Evolutionary conservation across 805 yeast genomes (phyloP), one percentile per base, ranked within the genome.

Genomic region (Teunomyces stri): DNA sequence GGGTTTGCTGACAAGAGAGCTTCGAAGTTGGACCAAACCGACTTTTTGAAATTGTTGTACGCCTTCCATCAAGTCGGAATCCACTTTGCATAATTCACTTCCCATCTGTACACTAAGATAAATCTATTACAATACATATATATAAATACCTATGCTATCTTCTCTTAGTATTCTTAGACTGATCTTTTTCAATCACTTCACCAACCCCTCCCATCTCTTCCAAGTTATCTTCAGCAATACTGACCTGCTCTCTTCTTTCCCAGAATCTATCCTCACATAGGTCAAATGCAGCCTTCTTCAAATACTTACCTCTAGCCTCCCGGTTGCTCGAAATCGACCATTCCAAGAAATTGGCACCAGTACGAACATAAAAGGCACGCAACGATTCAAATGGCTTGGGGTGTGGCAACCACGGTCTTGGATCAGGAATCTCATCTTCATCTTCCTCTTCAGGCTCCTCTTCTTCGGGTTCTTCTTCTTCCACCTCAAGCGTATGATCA

Each of bases 21-120:
- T 2, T 87, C 96, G 28, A 94, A 94, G 65, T 81, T 95, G 70
- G 98, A 91, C 63, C 97, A 94, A 70, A 88, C 91, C 20, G 99
- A 94, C 63, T 94, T 94, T 68, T 74, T 94, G 58, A 85, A 78
- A 62, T 71, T 94, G 42, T 71, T 94, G 48, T 90, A 86, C 58
- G 97, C 96, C 1, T 94, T 94, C 76, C 97, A 94, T 69, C 94
- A 92, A 68, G 97, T 89, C 41, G 98, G 98, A 38, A 87, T 94
- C 51, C 98, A 92, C 68, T 94, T 94, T 70, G 96, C 97, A 48
- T 91, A 71, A 61, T 40, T 39, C 15, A 36, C 28, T 35, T 15
- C 45, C 29, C 15, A 25, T 42, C 42, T 33, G 40, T 43, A 21
- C 16, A 44, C 29, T 38, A 45, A 45, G 27, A 42, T 46, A n/a